Conservation (phyloP, 1,139 yeast species). For the Meyerozyma guilliermondii region DNA sequence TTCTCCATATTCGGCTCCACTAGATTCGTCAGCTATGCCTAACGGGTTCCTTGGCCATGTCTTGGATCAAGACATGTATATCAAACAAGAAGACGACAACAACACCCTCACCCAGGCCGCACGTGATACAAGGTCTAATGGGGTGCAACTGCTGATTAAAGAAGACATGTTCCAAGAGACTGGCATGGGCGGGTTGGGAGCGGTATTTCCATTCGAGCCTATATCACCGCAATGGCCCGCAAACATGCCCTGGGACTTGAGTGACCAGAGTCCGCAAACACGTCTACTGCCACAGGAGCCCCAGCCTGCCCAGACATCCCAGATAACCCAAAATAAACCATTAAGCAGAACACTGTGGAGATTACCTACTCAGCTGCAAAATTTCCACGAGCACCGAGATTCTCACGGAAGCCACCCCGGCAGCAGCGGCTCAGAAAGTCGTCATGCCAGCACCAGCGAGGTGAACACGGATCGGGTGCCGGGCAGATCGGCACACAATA, state of each 20-base stretch:
- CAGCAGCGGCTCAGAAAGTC: neutral
- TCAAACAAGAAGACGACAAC: neutral
- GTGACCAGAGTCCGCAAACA: neutral
- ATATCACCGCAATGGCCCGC: neutral
- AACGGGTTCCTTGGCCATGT: too few relatives aligned
- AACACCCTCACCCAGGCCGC: neutral
- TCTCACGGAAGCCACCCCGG: neutral
- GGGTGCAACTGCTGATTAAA: neutral
- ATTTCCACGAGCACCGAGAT: neutral
- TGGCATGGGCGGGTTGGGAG: neutral
- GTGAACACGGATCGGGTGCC: neutral
- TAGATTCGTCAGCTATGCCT: neutral
- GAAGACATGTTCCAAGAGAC: neutral
- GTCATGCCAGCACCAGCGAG: neutral
- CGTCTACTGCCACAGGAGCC: neutral
- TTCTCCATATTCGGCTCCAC: neutral
- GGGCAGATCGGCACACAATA: slow-evolving; percentile 32
- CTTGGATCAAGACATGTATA: neutral
- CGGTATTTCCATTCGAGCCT: neutral
- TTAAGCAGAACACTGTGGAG: neutral
- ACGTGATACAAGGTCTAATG: too few relatives aligned
- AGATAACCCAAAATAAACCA: neutral
- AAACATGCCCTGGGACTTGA: neutral
- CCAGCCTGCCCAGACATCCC: too few relatives aligned
- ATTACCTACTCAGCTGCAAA: neutral